Evolutionary conservation across 208 protist species (phyloP).

Genomic region (Leptomonas seymouri): DNA sequence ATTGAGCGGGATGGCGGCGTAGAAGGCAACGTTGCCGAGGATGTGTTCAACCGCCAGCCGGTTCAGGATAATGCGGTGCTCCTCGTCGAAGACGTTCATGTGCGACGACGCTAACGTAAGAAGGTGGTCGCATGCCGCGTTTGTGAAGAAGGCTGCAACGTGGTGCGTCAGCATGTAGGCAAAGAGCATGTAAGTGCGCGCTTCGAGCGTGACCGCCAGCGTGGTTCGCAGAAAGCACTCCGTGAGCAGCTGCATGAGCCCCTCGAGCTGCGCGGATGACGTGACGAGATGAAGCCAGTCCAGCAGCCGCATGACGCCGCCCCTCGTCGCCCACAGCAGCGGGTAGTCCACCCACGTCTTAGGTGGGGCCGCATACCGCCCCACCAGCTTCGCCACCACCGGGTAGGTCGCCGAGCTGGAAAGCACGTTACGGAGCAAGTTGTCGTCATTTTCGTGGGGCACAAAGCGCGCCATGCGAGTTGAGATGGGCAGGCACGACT

Average conservation of each 20-base stretch:
- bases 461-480: slow-evolving; percentile 75
- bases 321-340: slow-evolving; percentile 62
- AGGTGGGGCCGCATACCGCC: slow-evolving; percentile 66
- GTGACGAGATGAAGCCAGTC: slow-evolving; percentile 68
- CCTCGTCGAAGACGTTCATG: slow-evolving; percentile 52
- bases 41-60: slow-evolving; percentile 79
- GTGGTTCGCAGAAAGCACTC: slow-evolving; percentile 51
- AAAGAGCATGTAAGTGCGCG: slow-evolving; percentile 73
- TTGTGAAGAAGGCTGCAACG: slow-evolving; percentile 54
- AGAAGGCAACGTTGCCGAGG: slow-evolving; percentile 58
- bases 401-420: slow-evolving; percentile 31
- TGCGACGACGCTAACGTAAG: slow-evolving; percentile 53
- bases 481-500: slow-evolving; percentile 29
- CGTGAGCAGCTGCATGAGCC: slow-evolving; percentile 48
- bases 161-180: slow-evolving; percentile 55
- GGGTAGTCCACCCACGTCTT: slow-evolving; percentile 77
- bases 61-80: slow-evolving; percentile 78
- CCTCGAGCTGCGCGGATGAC: slow-evolving; percentile 48
- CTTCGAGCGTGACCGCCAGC: slow-evolving; percentile 47
- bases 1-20: slow-evolving; percentile 48
- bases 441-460: slow-evolving; percentile 64
- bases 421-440: slow-evolving; percentile 58
- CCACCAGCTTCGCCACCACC: slow-evolving; percentile 68
- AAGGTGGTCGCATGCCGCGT: slow-evolving; percentile 53
- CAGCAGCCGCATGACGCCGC: slow-evolving; percentile 62